Base-by-base conservation (phyloP, 441 rosid genomes). In the Breynia disticha region DNA sequence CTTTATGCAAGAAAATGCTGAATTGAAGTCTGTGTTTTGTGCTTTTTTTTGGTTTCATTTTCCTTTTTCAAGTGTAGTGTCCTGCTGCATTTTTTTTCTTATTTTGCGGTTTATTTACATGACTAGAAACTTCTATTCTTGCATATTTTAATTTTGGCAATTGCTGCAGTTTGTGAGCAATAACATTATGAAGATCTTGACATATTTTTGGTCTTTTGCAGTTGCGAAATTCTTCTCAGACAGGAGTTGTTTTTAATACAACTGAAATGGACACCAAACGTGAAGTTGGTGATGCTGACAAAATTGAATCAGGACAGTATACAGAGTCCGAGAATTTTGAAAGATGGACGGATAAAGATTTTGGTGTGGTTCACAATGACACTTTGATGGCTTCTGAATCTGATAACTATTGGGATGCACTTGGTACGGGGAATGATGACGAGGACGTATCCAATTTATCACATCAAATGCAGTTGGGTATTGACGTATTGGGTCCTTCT, bases 371-470 rank as follows among this genome's bases (percentile, higher is more conserved):
- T 64, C 78, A 77, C 63, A 75, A 75, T 67, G 76, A 77, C 62
- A 77, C 87, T 37, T 61, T 81, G 61, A 72, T 84, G 80, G 82
- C 85, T 44, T 77, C 85, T 18, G 83, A 72, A 67, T 84, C 87
- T 46, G 76, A 77, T 39, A 79, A 77, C 55, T 77, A 68, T 48
- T 84, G 87, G 91, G 76, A 46, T 59, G 35, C 83, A 2, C 62
- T 77, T 54, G 69, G 52, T 45, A 49, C 81, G 45, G 80, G 66
- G 68, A 75, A 28, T 9, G 35, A 73, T 67, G 82, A 71, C 64
- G 79, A 70, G 74, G 86, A 80, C 63, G 90, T 78, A 5, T 78
- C 90, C 54, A 80, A 84, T 67, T 66, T 78, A 50, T 76, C 84
- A 0, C 74, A 9, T 49, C 84, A 78, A 60, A 71, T 80, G 79